Conservation (phyloP, 2,329 filamentous ascomycete species). For the Sporothrix euskadiensis region DNA sequence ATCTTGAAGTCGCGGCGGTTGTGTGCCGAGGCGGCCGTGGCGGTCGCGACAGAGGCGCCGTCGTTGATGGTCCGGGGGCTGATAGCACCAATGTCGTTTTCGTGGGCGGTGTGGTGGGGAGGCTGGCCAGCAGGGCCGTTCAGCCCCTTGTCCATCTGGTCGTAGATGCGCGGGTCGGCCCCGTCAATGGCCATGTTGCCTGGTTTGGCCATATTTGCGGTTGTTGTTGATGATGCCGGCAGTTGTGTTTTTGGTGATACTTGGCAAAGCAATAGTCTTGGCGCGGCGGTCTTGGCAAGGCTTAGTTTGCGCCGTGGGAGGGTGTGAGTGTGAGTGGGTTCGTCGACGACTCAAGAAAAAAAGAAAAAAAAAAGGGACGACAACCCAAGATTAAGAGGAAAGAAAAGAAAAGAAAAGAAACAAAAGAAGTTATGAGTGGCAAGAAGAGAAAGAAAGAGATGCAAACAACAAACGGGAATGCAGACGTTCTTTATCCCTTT, state of each 20-base stretch:
- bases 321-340: slow-evolving; percentile 9
- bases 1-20: slow-evolving; percentile 7
- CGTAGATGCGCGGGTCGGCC: slow-evolving; percentile 28
- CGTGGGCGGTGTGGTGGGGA: neutral
- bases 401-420: neutral
- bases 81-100: slow-evolving; percentile 8
- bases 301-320: neutral
- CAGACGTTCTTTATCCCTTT: slow-evolving; percentile 18
- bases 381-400: neutral
- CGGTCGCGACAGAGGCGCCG: neutral
- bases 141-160: slow-evolving; percentile 20
- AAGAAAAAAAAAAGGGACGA: neutral
- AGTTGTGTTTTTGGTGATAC: neutral
- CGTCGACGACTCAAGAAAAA: neutral
- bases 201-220: slow-evolving; percentile 29
- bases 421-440: neutral
- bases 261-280: neutral
- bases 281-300: neutral
- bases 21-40: neutral
- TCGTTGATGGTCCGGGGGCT: neutral
- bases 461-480: neutral
- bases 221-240: neutral
- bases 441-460: neutral
- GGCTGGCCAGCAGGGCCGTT: neutral
- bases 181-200: slow-evolving; percentile 31